Base-by-base conservation (phyloP, 768 basidiomycete genomes). In the Psilocybe tampanensis region DNA sequence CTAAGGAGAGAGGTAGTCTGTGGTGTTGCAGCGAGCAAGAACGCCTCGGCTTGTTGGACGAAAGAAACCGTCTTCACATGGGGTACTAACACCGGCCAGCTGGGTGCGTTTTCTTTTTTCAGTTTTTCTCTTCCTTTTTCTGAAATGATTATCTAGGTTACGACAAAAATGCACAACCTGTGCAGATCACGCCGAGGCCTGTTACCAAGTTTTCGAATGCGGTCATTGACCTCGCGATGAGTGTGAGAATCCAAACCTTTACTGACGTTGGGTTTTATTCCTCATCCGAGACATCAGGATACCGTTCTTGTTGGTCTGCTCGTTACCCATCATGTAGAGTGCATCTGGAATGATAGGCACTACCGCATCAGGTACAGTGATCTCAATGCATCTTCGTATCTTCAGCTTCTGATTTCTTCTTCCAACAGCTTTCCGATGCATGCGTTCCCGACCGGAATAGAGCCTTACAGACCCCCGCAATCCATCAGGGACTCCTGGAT, bases 21-120 rank as follows among this genome's bases (percentile, higher is more conserved):
- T 24, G 97, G 96, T 24, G 80, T 97, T 8, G 90, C 95, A 0
- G 94, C 95, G 0, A 92, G 89, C 62, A 89, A 92, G 67, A 86
- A 82, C 19, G 89, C 94, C 15, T 94, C 92, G 13, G 94, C 86
- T 5, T 95, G 94, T 71, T 97, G 93, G 92, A 95, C 94, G 0
- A 74, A 75, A 3, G 71, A 69, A 9, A 74, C 84, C 42, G 81
- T 94, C 1, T 95, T 82, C 69, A 94, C 93, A 0, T 98, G 95
- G 95, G 97, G 97, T 0, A 92, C 89, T 22, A 97, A 98, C 70
- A 82, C 80, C 41, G 97, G 97, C 0, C 97, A 99, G 69, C 79
- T 98, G 3, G 95, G 95, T 86, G 58, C 52, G 80, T 66, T 22
- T 34, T 32, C 32, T 15, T 23, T 32, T 22, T 29, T n/a, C n/a